Evolutionary conservation across 192 early-diverging fungal species (phyloP).

Genomic region (Coemansia sp.): DNA sequence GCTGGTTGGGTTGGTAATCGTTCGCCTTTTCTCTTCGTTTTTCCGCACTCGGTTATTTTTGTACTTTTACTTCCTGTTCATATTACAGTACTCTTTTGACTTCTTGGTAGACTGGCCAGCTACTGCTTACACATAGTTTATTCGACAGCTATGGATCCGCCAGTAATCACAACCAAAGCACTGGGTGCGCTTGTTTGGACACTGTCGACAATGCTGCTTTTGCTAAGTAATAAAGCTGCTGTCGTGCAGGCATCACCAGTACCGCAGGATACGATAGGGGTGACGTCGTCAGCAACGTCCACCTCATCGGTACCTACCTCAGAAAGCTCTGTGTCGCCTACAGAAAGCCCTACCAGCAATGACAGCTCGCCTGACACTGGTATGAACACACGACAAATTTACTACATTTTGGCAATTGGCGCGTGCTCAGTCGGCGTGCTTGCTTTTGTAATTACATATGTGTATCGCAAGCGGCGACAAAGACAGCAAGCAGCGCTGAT

Average conservation of each 20-base stretch:
- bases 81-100: not conserved
- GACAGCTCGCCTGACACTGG: not conserved
- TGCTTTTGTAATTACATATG: slow-evolving; percentile 17
- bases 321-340: not conserved
- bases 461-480: slow-evolving; percentile 20
- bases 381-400: slow-evolving; percentile 10
- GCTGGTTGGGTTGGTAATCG: not conserved
- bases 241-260: slow-evolving; percentile 4
- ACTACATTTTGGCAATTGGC: slow-evolving; percentile 35
- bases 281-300: not conserved
- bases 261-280: slow-evolving; percentile 1
- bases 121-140: not conserved
- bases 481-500: not conserved
- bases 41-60: not conserved
- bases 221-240: slow-evolving; percentile 1
- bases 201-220: not conserved
- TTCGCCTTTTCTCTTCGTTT: slow-evolving; percentile 5
- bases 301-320: not conserved
- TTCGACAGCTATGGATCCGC: not conserved
- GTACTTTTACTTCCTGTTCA: not conserved
- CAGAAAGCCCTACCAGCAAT: not conserved
- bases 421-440: slow-evolving; percentile 21
- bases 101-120: not conserved
- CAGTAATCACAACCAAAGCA: not conserved
- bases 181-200: not conserved